These are phyloP conservation scores for Cylindrodendrum hubeiense DNA, from an alignment of 2,329 filamentous ascomycete species.

Conservation along the genomic window DNA sequence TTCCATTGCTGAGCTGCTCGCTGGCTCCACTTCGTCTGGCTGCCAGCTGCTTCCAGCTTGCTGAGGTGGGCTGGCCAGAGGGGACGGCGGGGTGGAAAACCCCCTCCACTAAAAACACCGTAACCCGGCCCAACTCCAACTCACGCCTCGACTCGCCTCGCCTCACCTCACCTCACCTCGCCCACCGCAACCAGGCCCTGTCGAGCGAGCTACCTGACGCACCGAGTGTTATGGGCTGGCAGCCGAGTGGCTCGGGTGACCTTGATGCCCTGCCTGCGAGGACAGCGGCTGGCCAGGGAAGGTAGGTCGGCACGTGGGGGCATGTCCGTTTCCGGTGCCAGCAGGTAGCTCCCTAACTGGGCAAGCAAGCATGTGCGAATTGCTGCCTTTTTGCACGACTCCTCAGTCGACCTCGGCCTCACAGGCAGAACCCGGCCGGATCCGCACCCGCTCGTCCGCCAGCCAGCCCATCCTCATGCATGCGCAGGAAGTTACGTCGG, in stretches of 20 bases:
- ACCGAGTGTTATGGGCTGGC: neutral
- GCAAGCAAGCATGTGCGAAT: slow-evolving; percentile 20
- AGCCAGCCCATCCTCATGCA: slow-evolving; percentile 3
- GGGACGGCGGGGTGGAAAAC: slow-evolving; percentile 16
- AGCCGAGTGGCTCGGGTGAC: neutral
- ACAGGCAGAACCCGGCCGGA: slow-evolving; percentile 31
- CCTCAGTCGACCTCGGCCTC: slow-evolving; percentile 27
- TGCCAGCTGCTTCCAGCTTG: neutral
- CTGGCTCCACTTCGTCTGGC: neutral
- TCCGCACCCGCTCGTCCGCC: slow-evolving; percentile 44
- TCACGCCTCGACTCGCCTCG: slow-evolving; percentile 12
- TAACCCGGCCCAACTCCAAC: slow-evolving; percentile 15
- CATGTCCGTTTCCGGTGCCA: slow-evolving; percentile 12
- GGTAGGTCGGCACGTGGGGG: slow-evolving; percentile 1
- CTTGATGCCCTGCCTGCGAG: neutral
- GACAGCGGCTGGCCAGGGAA: slow-evolving; percentile 6
- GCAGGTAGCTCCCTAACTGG: neutral
- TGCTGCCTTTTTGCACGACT: slow-evolving; percentile 6
- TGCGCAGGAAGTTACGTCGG: neutral
- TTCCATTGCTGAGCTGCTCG: neutral
- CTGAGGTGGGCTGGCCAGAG: slow-evolving; percentile 15
- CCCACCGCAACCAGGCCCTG: neutral
- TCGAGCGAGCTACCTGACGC: slow-evolving; percentile 3
- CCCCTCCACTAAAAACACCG: neutral
- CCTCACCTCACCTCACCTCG: neutral